Conservation (phyloP, 164 flowering plant genomes). For the Vitis labrusca region DNA sequence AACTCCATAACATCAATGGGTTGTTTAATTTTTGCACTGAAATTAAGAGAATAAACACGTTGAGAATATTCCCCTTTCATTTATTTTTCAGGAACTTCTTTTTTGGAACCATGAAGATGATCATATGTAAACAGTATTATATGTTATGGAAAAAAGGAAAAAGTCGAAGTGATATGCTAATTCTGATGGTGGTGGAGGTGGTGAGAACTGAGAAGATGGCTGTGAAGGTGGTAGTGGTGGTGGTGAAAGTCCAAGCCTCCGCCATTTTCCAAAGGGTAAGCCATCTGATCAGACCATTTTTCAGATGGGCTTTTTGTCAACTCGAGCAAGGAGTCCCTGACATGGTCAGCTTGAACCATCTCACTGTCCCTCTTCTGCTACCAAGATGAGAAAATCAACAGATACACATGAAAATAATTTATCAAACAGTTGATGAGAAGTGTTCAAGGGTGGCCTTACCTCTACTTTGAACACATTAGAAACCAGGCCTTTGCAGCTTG, state of each 20-base stretch:
- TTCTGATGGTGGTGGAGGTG: conserved; percentile 11
- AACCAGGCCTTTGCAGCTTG: conserved; percentile 60
- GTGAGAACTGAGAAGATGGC: neutral
- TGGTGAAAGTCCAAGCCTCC: conserved; percentile 17
- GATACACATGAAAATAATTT: no score
- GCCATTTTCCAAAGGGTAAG: conserved; percentile 21
- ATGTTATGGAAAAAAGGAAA: no score
- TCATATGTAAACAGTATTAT: no score
- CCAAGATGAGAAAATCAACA: no score
- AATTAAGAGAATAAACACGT: no score
- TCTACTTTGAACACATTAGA: conserved; percentile 74
- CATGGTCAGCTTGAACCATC: conserved; percentile 69
- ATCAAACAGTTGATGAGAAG: no score
- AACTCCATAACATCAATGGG: no score
- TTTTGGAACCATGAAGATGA: no score
- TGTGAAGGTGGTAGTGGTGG: conserved; percentile 20
- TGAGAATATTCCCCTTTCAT: no score
- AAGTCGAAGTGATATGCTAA: no score
- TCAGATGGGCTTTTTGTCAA: conserved; percentile 48
- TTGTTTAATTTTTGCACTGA: no score
- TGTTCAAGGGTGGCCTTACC: conserved; percentile 30
- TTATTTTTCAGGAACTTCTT: no score
- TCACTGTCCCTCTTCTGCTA: conserved; percentile 73
- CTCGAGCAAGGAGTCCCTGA: conserved; percentile 78
- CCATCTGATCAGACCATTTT: conserved; percentile 29